Evolutionary conservation across 2,329 filamentous ascomycete genomes (phyloP), one percentile per base, ranked within the genome.

Genomic region (Aspergillus unguis): DNA sequence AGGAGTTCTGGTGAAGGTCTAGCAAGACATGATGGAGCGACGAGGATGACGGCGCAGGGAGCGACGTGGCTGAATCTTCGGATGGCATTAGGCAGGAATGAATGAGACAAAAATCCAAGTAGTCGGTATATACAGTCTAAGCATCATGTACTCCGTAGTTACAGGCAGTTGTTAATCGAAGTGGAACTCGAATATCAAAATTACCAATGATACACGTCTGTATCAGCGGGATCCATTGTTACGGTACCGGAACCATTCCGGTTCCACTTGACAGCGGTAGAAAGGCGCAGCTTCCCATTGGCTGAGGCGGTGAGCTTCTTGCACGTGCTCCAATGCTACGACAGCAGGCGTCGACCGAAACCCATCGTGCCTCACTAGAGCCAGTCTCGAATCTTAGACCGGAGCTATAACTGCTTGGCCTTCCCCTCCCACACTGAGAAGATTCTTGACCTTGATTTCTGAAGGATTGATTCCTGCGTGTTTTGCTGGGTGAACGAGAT

Each of bases 1-100:
- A 76, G 17, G 71, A 70, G 32, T 67, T 58, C 31, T 66, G 61
- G 50, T 70, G 57, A 25, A 74, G 61, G 45, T 69, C 64, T 10
- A 58, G 46, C 38, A 73, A 52, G 36, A 67, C 68, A 32, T 61
- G 46, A 53, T 69, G 66, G 11, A 73, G 65, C 38, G 64, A 60
- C 33, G 57, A 55, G 10, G 64, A 57, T 37, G 71, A 55, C 25
- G 48, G 50, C 44, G 48, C 28, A n/a, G 46, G 47, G 36, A 44
- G 49, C 29, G 45, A 37, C 31, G 48, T 37, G 29, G 23, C 32
- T 11, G 42, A 9, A 38, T 28, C 38, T 6, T 41, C 17, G 33
- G 33, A 11, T 23, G 23, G n/a, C 44, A 47, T 47, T 4, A 32
- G 27, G 35, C 28, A 8, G 5, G 3, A 28, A 25, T 6, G 28